Evolutionary conservation across 2,329 filamentous ascomycete species (phyloP), one percentile per base, ranked within the genome.

Genomic region (Phialemonium atrogriseum): DNA sequence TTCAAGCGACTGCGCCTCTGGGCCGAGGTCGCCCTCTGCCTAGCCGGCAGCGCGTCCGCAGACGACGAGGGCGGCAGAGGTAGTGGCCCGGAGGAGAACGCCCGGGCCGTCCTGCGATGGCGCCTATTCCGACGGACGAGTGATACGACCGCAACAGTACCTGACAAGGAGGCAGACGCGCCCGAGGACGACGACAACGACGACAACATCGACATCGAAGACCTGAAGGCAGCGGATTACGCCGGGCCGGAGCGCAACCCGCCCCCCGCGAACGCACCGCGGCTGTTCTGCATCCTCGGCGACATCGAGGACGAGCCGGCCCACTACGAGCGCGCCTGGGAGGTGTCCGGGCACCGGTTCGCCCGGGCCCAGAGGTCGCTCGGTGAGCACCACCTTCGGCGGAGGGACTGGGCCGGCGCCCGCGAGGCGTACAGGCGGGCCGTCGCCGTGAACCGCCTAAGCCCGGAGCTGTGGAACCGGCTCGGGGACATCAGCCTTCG

Each of bases 1-100:
- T 98, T 96, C 59, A 88, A 94, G 59, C 74, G 91, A 4, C 63
- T 98, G 12, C 79, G 87, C 35, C 80, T 96, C 55, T 96, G 91
- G 87, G 84, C 91, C 2, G 91, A 98, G 58, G 86, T 88, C 5
- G 89, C 91, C 0, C 68, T 98, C 2, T 98, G 91, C 54, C 80
- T 86, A 47, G 88, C 86, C 10, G 68, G 59, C 51, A 66, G 54
- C 27, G 73, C 60, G 13, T 64, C 59, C 31, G 68, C 76, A 0
- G 70, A 78, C 5, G 72, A 76, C 31, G 62, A 66, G 35, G 62
- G 59, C 31, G 75, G 58, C 2, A 60, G 71, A 5, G 71, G 72
- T 2, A 62, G 59, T 14, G 69, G 69, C 5, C 72, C 69, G 3
- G 88, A 95, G 56, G 83, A 83, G 15, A 91, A 91, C 49, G 91